A percentile compares a stretch with the other conserved stretches of the same genome.
Evolutionary conservation across 192 early-diverging fungal genomes (phyloP).

Genomic region (Fimicolochytrium jonesii): DNA sequence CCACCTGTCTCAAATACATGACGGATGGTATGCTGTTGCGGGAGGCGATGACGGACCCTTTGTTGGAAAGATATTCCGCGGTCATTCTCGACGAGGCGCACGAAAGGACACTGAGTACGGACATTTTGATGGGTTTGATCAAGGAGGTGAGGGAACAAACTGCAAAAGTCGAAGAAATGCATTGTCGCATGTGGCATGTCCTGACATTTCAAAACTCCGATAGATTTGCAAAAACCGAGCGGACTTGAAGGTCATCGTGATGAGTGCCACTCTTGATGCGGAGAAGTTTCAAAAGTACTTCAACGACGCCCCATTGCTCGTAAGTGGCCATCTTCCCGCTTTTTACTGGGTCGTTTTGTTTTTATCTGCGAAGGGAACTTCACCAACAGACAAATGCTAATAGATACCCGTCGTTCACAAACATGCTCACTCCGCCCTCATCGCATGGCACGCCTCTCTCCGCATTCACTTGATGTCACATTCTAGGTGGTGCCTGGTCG

Average conservation of each 20-base stretch:
- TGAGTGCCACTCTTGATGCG: constrained; percentile 97
- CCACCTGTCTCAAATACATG: constrained; percentile 92
- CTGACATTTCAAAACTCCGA: no score
- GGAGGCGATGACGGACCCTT: constrained; percentile 94
- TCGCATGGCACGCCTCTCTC: not conserved
- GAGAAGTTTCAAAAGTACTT: constrained; percentile 99
- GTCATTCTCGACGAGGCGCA: constrained; percentile 98
- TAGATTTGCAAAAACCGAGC: constrained; percentile 56
- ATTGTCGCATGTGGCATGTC: no score
- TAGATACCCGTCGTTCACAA: constrained; percentile 16
- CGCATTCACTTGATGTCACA: not conserved
- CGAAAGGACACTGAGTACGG: constrained; percentile 93
- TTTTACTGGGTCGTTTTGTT: constrained; percentile 1
- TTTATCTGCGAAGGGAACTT: not conserved
- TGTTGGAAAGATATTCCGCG: constrained; percentile 83
- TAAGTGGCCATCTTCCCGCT: constrained; percentile 29
- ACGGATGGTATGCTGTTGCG: constrained; percentile 99
- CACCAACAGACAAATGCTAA: constrained; percentile 4
- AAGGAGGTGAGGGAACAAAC: constrained; percentile 70
- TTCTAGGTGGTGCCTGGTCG: constrained; percentile 79
- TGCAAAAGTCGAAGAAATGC: no score
- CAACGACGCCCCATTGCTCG: constrained; percentile 85
- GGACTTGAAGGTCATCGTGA: constrained; percentile 92
- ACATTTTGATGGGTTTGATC: constrained; percentile 97
- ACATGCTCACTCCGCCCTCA: not conserved